Base-by-base conservation (phyloP, 257 asterid species). In the Nicotiana tomentosiformis region DNA sequence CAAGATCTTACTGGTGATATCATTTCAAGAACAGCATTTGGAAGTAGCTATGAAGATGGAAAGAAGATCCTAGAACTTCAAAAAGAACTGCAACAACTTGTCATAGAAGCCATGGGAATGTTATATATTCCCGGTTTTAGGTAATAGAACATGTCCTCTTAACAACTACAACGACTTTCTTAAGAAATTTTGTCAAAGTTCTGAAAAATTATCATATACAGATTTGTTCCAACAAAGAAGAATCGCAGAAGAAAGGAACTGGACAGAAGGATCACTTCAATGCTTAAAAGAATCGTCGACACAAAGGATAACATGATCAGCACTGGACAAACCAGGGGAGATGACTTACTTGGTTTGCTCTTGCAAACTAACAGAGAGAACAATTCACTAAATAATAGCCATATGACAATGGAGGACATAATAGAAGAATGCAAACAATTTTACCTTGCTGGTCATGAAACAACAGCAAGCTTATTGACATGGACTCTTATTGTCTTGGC, bases 351-450 rank as follows among this genome's bases (percentile, higher is more conserved):
- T 32, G 80, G 89, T 65, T 67, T 87, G 77, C 82, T 91, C 1
- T 55, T 91, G 86, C 78, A 90, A 60, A 86, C 89, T 35, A 89
- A 89, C 76, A 15, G 57, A 49, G 86, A 81, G 69, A 84, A 62
- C 56, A 65, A 57, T 79, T 69, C 23, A 16, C 87, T 82, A 51
- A 77, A 69, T 14, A 82, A 79, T 66, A 77, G 12, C 14, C 53
- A 72, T 79, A 87, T 91, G 93, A 88, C 85, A 81, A 86, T 87
- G 84, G 81, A 91, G 82, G 95, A 91, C 60, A 84, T 90, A 46
- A 82, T 90, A 58, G 95, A 91, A 78, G 95, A 91, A 70, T 88
- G 91, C 88, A 91, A 91, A 78, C 85, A 53, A 11, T 90, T 90
- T 67, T 90, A 88, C 86, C 86, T 90, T 67, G 93, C 90, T 26